Evolutionary conservation across 202 grass and related monocot genomes (phyloP).

Genomic region (Dendrocalamus latiflorus): DNA sequence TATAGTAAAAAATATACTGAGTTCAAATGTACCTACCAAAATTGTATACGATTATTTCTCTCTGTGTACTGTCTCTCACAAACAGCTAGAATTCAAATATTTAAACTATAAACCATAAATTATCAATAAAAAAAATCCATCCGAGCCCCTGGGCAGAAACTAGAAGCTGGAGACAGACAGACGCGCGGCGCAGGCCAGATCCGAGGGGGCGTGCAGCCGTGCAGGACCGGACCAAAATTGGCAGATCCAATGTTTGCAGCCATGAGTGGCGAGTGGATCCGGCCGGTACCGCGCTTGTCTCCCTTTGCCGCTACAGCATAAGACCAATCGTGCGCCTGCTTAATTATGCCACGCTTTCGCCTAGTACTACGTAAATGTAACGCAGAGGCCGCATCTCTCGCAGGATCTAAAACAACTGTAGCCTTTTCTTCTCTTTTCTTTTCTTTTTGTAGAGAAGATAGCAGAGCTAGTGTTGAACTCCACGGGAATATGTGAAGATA

Average conservation of each 20-base stretch:
- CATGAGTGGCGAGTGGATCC: background rate
- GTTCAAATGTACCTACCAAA: too few relatives aligned
- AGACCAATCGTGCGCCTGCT: background rate
- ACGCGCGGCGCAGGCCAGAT: background rate
- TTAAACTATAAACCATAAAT: too few relatives aligned
- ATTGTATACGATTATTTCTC: too few relatives aligned
- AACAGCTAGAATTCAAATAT: too few relatives aligned
- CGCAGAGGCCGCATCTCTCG: background rate
- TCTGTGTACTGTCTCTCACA: too few relatives aligned
- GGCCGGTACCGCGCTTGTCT: conserved; percentile 8
- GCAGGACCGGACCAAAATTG: background rate
- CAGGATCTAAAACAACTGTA: background rate
- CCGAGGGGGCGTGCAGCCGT: background rate
- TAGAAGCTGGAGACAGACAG: background rate
- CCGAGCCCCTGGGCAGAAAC: conserved; percentile 18
- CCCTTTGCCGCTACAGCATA: conserved; percentile 22
- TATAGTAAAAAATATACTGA: too few relatives aligned
- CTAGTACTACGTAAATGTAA: too few relatives aligned
- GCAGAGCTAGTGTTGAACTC: background rate
- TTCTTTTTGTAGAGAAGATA: background rate
- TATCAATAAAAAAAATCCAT: too few relatives aligned
- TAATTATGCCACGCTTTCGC: background rate
- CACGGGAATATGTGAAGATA: background rate
- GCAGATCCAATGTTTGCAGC: conserved; percentile 8
- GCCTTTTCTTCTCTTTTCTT: too few relatives aligned